These are phyloP conservation scores for Cornus controversa DNA, from an alignment of 148 eudicot species.

Conservation along the genomic window DNA sequence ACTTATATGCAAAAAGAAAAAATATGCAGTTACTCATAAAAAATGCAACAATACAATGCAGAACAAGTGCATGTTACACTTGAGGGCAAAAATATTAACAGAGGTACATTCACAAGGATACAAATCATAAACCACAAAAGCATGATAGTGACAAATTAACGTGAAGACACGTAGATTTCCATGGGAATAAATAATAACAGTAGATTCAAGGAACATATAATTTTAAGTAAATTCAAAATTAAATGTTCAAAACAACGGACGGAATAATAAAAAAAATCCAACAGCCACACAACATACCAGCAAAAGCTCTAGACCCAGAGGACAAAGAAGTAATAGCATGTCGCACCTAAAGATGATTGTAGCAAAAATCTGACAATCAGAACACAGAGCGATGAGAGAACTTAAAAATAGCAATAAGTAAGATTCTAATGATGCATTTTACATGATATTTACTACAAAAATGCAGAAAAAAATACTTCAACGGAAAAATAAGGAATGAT, in stretches of 20 bases:
- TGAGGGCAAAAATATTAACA: too few relatives aligned
- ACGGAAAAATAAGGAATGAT: background rate
- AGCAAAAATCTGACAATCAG: constrained; percentile 70
- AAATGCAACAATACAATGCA: too few relatives aligned
- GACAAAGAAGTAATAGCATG: constrained; percentile 72
- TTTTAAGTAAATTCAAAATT: background rate
- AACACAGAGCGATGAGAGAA: constrained; percentile 18
- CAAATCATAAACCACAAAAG: too few relatives aligned
- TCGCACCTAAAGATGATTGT: constrained; percentile 88
- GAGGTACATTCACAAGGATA: too few relatives aligned
- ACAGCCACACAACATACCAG: constrained; percentile 53
- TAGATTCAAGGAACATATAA: too few relatives aligned
- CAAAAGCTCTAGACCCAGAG: constrained; percentile 83
- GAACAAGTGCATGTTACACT: too few relatives aligned
- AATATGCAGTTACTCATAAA: too few relatives aligned
- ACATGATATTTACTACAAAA: background rate
- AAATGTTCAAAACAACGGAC: background rate
- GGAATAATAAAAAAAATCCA: background rate
- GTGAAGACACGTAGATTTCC: too few relatives aligned
- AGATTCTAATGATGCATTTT: background rate
- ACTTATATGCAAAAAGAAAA: too few relatives aligned
- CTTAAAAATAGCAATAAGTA: constrained; percentile 11
- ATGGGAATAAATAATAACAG: background rate
- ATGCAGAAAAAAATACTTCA: background rate
- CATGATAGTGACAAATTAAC: too few relatives aligned